These are phyloP conservation scores for Candida buenavistaensis DNA, from an alignment of 1,139 yeast species.

Conservation along the genomic window DNA sequence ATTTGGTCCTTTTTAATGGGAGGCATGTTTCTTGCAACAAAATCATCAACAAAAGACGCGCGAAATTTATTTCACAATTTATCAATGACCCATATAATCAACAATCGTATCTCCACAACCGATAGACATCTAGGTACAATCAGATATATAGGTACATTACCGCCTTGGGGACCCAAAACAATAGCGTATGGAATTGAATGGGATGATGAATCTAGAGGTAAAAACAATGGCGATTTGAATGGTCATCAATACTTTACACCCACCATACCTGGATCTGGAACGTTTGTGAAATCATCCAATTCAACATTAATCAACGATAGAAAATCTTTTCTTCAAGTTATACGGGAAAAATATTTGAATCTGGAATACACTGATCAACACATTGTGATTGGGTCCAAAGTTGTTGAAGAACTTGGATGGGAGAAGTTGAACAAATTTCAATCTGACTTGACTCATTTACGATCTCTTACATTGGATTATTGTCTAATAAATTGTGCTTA, in stretches of 20 bases:
- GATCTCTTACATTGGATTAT: conserved; percentile 51
- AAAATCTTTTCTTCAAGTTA: conserved; percentile 46
- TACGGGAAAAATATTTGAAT: conserved; percentile 44
- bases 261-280: conserved; percentile 45
- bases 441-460: conserved; percentile 44
- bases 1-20: conserved; percentile 6
- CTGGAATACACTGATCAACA: conserved; percentile 18
- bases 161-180: conserved; percentile 53
- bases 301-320: conserved; percentile 24
- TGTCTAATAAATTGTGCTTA: conserved; percentile 24
- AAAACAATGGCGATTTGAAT: conserved; percentile 71
- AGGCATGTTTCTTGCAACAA: conserved; percentile 8
- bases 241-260: conserved; percentile 61
- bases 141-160: conserved; percentile 56
- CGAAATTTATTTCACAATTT: background rate
- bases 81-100: conserved; percentile 17
- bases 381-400: conserved; percentile 54
- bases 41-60: too few species aligned
- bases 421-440: conserved; percentile 52
- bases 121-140: conserved; percentile 62
- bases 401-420: conserved; percentile 65
- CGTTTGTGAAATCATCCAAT: conserved; percentile 58
- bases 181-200: conserved; percentile 80
- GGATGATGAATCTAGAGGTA: conserved; percentile 73
- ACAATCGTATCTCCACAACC: conserved; percentile 44